A percentile compares a stretch with the other conserved stretches of the same genome.
phyloP scores from a whole-genome alignment of 441 rosid species.

The Capsella rubella region DNA sequence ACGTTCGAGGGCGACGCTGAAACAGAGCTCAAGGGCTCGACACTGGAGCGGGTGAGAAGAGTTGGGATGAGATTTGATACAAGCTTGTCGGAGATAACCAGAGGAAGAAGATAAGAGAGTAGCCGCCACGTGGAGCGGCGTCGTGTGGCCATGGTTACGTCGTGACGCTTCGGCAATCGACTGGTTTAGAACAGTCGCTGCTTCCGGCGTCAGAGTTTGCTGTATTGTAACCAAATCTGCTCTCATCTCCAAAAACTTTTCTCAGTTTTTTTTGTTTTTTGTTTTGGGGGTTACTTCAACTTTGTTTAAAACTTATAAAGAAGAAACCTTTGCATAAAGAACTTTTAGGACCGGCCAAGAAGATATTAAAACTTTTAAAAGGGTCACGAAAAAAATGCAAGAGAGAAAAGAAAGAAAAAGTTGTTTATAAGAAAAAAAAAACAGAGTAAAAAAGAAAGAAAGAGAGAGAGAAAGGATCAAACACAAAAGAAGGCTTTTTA shows the following conservation, averaged over 20 bases:
- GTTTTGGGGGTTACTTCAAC: neutral
- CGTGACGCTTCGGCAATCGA: conserved; percentile 90
- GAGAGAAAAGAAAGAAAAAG: neutral
- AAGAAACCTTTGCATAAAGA: conserved; percentile 40
- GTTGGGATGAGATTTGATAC: conserved; percentile 94
- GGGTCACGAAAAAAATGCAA: conserved; percentile 30
- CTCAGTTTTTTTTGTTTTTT: neutral
- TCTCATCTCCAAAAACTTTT: conserved; percentile 58
- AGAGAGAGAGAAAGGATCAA: conserved; percentile 1
- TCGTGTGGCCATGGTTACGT: conserved; percentile 89
- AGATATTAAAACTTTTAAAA: conserved; percentile 18
- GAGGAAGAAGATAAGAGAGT: conserved; percentile 80
- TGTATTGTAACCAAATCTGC: conserved; percentile 91
- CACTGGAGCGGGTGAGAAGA: conserved; percentile 98
- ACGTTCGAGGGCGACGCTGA: conserved; percentile 95
- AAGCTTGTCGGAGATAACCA: conserved; percentile 90
- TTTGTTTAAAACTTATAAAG: conserved; percentile 35
- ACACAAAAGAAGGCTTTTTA: conserved; percentile 49
- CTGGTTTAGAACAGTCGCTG: conserved; percentile 85
- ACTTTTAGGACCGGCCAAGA: conserved; percentile 40
- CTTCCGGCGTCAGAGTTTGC: conserved; percentile 95
- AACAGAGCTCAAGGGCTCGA: conserved; percentile 96
- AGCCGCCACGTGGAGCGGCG: conserved; percentile 94
- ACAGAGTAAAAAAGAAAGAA: conserved; percentile 24
- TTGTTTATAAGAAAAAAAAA: neutral